These are phyloP conservation scores for Cyclotella baltica DNA, from an alignment of 108 stramenopile species.

Conservation along the genomic window DNA sequence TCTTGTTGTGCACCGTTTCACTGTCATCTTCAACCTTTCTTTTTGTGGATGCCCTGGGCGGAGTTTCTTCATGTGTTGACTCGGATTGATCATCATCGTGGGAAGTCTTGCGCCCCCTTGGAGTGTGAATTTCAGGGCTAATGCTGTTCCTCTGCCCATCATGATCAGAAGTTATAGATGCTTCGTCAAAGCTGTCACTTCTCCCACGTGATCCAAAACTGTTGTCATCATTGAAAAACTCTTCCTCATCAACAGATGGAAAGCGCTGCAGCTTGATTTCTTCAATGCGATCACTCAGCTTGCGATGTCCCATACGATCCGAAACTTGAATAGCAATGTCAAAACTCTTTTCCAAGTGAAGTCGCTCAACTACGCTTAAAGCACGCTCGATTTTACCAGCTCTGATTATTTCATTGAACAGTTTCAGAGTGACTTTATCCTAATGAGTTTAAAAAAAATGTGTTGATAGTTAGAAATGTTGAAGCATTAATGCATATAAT, in stretches of 20 bases:
- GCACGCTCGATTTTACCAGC: constrained; percentile 79
- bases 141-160: constrained; percentile 19
- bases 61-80: constrained; percentile 41
- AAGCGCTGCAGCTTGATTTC: constrained; percentile 61
- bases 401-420: constrained; percentile 65
- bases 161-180: constrained; percentile 27
- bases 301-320: constrained; percentile 62
- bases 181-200: constrained; percentile 35
- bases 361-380: constrained; percentile 69
- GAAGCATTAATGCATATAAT: background rate
- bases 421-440: constrained; percentile 83
- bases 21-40: constrained; percentile 38
- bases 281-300: constrained; percentile 69
- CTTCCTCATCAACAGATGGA: constrained; percentile 47
- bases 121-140: constrained; percentile 31
- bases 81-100: constrained; percentile 3
- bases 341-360: constrained; percentile 75
- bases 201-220: constrained; percentile 24
- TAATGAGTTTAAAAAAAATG: background rate
- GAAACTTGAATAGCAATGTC: constrained; percentile 77
- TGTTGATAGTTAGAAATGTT: constrained; percentile 2
- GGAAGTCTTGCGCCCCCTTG: constrained; percentile 16
- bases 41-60: constrained; percentile 37
- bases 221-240: constrained; percentile 41
- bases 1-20: constrained; percentile 1